Conservation (phyloP, 2,329 filamentous ascomycete species). For the Xylariaceae sp. region DNA sequence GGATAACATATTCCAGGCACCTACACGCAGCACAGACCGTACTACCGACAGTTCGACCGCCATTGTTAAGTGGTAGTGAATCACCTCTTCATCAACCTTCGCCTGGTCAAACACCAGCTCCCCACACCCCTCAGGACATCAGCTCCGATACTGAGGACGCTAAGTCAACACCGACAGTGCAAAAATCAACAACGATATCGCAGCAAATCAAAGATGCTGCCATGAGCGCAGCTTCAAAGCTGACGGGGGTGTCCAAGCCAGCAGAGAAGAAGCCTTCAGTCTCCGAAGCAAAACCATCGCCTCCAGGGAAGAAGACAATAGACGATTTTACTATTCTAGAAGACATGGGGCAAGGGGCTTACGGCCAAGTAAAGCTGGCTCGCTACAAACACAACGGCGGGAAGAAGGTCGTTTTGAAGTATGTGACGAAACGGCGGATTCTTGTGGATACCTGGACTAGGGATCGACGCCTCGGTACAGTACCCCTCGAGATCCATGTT, state of each 20-base stretch:
- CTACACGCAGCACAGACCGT: conserved; percentile 69
- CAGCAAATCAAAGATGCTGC: conserved; percentile 55
- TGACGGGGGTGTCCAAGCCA: conserved; percentile 36
- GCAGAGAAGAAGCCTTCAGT: conserved; percentile 23
- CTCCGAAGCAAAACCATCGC: not conserved
- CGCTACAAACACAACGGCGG: conserved; percentile 71
- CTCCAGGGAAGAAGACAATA: conserved; percentile 71
- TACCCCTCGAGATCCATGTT: conserved; percentile 95
- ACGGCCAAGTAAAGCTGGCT: conserved; percentile 94
- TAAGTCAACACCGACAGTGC: conserved; percentile 30
- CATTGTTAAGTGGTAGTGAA: conserved; percentile 56
- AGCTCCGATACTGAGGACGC: conserved; percentile 49
- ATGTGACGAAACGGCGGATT: conserved; percentile 94
- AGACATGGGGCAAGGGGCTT: conserved; percentile 97
- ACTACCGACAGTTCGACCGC: conserved; percentile 55
- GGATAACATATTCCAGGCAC: conserved; percentile 95
- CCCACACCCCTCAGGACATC: conserved; percentile 52
- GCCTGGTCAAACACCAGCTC: conserved; percentile 63
- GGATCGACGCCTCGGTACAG: conserved; percentile 86
- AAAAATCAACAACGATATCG: conserved; percentile 45
- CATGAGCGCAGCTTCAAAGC: conserved; percentile 48
- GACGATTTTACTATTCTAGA: conserved; percentile 88
- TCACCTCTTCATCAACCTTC: conserved; percentile 77
- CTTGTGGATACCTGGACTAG: conserved; percentile 98
- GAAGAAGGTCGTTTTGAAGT: conserved; percentile 91